Conservation (phyloP, 2,329 filamentous ascomycete genomes). For the Lasiodiplodia theobromae region DNA sequence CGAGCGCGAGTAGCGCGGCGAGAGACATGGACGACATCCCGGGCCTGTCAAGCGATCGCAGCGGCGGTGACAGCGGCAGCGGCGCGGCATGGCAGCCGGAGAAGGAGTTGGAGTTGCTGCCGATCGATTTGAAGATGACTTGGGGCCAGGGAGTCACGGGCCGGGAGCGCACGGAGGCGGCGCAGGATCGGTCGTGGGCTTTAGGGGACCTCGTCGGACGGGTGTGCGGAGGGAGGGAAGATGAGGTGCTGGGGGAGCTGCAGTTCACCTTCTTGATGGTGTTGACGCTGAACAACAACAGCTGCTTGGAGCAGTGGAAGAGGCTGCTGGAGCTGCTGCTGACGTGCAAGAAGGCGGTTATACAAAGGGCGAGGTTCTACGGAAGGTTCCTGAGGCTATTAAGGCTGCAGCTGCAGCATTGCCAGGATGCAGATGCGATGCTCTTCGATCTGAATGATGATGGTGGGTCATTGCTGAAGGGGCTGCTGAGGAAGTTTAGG, state of each 20-base stretch:
- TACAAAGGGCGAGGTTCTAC: conserved; percentile 58
- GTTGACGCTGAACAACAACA: conserved; percentile 69
- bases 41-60: conserved; percentile 53
- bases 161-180: conserved; percentile 67
- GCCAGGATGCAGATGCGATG: conserved; percentile 65
- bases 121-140: conserved; percentile 67
- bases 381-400: conserved; percentile 58
- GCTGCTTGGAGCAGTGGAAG: conserved; percentile 72
- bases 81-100: conserved; percentile 38
- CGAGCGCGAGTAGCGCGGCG: conserved; percentile 63
- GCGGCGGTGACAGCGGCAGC: conserved; percentile 26
- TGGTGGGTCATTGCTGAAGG: conserved; percentile 60
- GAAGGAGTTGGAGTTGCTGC: conserved; percentile 60
- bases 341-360: conserved; percentile 62
- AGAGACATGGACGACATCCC: conserved; percentile 67
- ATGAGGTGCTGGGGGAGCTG: conserved; percentile 62
- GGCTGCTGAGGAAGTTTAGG: conserved; percentile 61
- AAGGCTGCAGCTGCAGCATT: conserved; percentile 61
- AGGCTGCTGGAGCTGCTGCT: conserved; percentile 63
- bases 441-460: conserved; percentile 66
- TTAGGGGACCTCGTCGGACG: conserved; percentile 60
- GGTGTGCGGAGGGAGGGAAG: conserved; percentile 43
- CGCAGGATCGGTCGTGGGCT: conserved; percentile 69
- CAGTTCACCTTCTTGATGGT: conserved; percentile 70
- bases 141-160: conserved; percentile 69